Percentiles rank a stretch among this genome's conserved stretches.
Conservation (phyloP, 805 yeast genomes). For the Yamadazyma tumulicola region DNA sequence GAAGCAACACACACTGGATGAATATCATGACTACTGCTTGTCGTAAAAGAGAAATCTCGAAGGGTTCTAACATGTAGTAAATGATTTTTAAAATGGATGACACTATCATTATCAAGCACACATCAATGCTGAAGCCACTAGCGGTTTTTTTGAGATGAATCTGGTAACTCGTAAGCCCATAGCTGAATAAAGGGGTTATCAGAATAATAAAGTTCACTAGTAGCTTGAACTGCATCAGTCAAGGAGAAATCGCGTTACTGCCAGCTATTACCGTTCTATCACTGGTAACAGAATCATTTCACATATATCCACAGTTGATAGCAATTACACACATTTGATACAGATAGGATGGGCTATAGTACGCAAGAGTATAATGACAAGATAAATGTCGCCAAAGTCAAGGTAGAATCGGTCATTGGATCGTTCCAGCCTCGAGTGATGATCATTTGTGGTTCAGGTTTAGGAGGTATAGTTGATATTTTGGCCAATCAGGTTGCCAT, state of each 20-base stretch:
- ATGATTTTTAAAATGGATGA: conserved; percentile 70
- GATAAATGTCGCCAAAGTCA: conserved; percentile 8
- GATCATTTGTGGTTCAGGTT: conserved; percentile 92
- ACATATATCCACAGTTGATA: no score
- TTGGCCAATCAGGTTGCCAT: conserved; percentile 48
- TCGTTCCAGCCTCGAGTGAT: conserved; percentile 53
- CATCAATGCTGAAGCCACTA: conserved; percentile 84
- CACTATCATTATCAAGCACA: conserved; percentile 86
- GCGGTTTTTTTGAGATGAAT: conserved; percentile 64
- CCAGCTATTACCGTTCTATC: no score
- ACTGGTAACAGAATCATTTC: no score
- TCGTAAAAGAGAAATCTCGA: conserved; percentile 70
- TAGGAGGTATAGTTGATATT: conserved; percentile 75
- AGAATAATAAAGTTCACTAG: conserved; percentile 66
- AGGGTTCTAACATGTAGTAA: conserved; percentile 77
- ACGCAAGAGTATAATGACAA: conserved; percentile 7
- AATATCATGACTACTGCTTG: conserved; percentile 85
- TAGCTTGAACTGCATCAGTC: neutral
- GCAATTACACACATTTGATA: no score
- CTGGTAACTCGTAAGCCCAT: conserved; percentile 75
- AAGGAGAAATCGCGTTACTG: no score
- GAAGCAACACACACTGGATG: conserved; percentile 65
- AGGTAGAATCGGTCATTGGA: conserved; percentile 1
- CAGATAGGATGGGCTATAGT: conserved; percentile 13
- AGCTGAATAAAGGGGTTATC: conserved; percentile 81